Evolutionary conservation across 2,329 filamentous ascomycete species (phyloP), one percentile per base, ranked within the genome.

Genomic region (Calycina marina): DNA sequence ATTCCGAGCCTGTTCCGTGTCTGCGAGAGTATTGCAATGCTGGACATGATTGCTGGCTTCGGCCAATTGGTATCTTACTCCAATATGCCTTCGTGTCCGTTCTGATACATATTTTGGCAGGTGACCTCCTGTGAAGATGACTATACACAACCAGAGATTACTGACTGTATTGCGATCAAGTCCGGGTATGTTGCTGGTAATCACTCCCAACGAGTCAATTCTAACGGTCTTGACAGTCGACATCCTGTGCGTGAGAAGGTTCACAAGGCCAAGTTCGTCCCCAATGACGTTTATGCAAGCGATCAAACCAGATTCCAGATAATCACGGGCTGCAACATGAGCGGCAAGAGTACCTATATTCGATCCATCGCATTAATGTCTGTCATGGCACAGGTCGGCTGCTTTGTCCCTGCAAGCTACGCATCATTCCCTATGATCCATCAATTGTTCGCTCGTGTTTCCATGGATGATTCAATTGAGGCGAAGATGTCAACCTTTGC

Each of bases 261-360:
- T 2, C 72, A 82, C 42, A 58, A 61, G 1, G 67, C 67, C 28
- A 72, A 69, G 14, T 93, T 81, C 49, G 63, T 96, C 3, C 81
- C 90, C 0, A 96, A 96, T 41, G 86, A 96, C 48, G 81, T 86
- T 16, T 96, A 86, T 47, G 78, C 83, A 3, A 80, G 77, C 0
- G 67, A 78, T 18, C 75, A 88, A 38, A 74, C 75, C 20, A 73
- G 86, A 2, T 93, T 94, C 47, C 86, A 96, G 43, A 79, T 96
- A 39, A 77, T 98, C 40, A 96, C 88, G 0, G 88, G 90, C 3
- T 92, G 83, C 53, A 98, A 98, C 47, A 98, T 98, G 90, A 93
- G 84, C 45, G 90, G 86, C 1, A 98, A 96, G 54, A 93, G 81
- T 41, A 98, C 86, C 0, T 96, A 94, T 49, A 93, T 96, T 40